Base-by-base conservation (phyloP, 2,329 filamentous ascomycete species). In the Apiospora hydei region DNA sequence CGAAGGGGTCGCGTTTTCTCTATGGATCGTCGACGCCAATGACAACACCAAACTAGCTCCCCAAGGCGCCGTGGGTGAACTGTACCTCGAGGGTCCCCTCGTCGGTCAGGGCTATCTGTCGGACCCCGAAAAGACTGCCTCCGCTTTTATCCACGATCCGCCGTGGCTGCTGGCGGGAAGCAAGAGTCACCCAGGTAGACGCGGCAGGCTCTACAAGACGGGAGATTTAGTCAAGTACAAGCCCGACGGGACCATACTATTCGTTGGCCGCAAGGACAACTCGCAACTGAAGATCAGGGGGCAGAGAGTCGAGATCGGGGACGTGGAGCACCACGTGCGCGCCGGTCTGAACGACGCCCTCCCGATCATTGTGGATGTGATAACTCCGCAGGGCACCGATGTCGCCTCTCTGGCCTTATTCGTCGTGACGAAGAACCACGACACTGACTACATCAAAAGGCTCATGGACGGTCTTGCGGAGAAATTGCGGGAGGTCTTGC, bases 231-330 rank as follows among this genome's bases (percentile, higher is more conserved):
- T 78, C 57, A 69, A 76, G 71, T 75, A 77, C 75, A 71, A 77
- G 18, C 53, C 57, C 44, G 70, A 80, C 77, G 73, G 79, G 72
- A 69, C 76, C 71, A 21, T 84, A 74, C 64, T 70, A 76, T 80
- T 77, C 67, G 46, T 77, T 10, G 77, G 77, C 67, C 82, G 88
- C 47, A 86, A 86, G 74, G 88, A 89, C 75, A 72, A 70, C 7
- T 73, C 70, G 8, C 78, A 80, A 76, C 83, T 89, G 41, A 90
- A 90, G 77, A 79, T 90, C 21, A 82, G 84, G 46, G 89, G 90
- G 38, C 88, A 84, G 43, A 75, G 76, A 8, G 69, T 88, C 71
- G 89, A 86, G 78, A 80, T 86, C 1, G 74, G 75, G 21, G 78
- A 80, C 11, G 73, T 79, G 4, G 77, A 80, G 70, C 57, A 73